Conservation (phyloP, 1,139 yeast species). For the Blastobotrys proliferans region DNA sequence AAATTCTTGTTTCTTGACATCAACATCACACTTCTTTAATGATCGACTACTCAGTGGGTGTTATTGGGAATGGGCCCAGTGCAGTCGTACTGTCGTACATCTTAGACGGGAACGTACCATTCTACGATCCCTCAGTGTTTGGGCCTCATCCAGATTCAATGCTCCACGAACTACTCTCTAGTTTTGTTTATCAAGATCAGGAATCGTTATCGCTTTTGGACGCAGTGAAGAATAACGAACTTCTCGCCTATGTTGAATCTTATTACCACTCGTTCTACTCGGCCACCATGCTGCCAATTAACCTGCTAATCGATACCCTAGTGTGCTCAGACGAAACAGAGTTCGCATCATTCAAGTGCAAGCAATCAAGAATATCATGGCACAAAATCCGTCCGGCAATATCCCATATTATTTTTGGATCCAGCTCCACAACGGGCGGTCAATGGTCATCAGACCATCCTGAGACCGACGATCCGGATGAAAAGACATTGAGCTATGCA, state of each 20-base stretch:
- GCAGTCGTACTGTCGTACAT: constrained; percentile 33
- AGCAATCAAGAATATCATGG: constrained; percentile 30
- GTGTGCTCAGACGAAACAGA: constrained; percentile 31
- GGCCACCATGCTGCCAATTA: constrained; percentile 27
- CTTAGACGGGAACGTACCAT: constrained; percentile 33
- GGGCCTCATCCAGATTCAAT: constrained; percentile 33
- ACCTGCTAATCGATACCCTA: constrained; percentile 31
- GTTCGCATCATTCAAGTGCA: constrained; percentile 21
- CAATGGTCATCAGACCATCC: constrained; percentile 32
- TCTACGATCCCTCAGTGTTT: constrained; percentile 26
- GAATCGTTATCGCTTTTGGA: constrained; percentile 20
- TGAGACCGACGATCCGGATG: constrained; percentile 21
- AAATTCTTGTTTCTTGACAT: too few relatives aligned
- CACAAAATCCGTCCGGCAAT: constrained; percentile 13
- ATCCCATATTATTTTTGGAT: constrained; percentile 5
- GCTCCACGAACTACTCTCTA: constrained; percentile 26
- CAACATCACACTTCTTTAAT: too few relatives aligned
- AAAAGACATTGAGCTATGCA: constrained; percentile 32
- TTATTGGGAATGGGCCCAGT: constrained; percentile 35
- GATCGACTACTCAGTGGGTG: constrained; percentile 12
- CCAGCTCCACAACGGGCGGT: constrained; percentile 28
- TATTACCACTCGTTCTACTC: constrained; percentile 27
- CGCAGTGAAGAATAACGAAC: constrained; percentile 22
- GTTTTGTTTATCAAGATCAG: constrained; percentile 13
- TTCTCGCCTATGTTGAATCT: constrained; percentile 23